phyloP scores from a whole-genome alignment of 129 eudicot genomes.

The Apium graveolens region DNA sequence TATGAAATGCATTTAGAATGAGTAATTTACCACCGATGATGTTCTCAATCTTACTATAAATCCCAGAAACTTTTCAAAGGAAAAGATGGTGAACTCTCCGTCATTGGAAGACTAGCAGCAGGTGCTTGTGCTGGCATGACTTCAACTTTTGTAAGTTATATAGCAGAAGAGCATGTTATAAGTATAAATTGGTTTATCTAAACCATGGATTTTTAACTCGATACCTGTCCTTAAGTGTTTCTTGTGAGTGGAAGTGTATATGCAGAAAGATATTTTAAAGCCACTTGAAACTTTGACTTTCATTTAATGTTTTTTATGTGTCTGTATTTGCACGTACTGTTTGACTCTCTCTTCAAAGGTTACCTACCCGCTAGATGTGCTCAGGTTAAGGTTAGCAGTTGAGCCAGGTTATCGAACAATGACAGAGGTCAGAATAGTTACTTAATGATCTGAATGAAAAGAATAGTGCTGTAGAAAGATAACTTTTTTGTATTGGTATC shows the following conservation, averaged over 20 bases:
- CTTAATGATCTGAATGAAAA: neutral
- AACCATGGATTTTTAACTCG: neutral
- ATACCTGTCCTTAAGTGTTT: neutral
- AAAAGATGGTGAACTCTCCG: slow-evolving; percentile 65
- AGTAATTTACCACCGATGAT: neutral
- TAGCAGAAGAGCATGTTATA: neutral
- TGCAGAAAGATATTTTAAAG: neutral
- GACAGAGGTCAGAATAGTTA: slow-evolving; percentile 50
- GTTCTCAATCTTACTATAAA: neutral
- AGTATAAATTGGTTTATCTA: neutral
- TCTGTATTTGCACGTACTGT: slow-evolving; percentile 1
- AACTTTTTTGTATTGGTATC: slow-evolving; percentile 11
- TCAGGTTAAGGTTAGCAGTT: slow-evolving; percentile 89
- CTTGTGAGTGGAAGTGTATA: neutral
- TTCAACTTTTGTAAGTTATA: slow-evolving; percentile 54
- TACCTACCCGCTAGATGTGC: slow-evolving; percentile 85
- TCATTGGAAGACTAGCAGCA: slow-evolving; percentile 80
- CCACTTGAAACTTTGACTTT: neutral
- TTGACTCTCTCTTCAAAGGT: slow-evolving; percentile 38
- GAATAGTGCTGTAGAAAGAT: neutral
- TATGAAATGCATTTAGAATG: neutral
- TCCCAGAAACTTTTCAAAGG: slow-evolving; percentile 68
- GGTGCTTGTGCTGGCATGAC: slow-evolving; percentile 99
- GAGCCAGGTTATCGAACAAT: slow-evolving; percentile 84
- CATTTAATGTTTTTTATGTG: neutral